Conservation (phyloP, 768 basidiomycete genomes). For the Boletus coccyginus region DNA sequence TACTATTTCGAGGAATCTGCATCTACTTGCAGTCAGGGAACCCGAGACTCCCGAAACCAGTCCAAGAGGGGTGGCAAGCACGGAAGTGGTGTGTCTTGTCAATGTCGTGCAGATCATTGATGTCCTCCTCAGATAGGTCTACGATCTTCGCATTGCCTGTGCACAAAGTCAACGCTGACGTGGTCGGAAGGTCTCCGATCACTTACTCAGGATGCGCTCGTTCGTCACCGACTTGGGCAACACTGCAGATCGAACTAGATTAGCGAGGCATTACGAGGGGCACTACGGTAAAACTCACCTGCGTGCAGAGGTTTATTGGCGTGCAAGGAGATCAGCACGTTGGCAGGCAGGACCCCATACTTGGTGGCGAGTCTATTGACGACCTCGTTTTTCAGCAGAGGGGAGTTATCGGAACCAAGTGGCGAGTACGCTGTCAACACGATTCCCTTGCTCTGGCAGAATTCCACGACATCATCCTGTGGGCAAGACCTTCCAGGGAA, state of each 20-base stretch:
- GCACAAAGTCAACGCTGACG: not conserved
- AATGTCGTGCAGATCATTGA: constrained; percentile 51
- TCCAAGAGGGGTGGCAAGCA: constrained; percentile 62
- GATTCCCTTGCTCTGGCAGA: constrained; percentile 63
- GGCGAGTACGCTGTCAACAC: constrained; percentile 77
- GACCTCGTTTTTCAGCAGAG: constrained; percentile 34
- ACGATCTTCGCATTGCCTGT: constrained; percentile 59
- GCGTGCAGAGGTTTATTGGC: too few species aligned
- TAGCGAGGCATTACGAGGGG: too few species aligned
- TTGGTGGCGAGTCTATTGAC: too few species aligned
- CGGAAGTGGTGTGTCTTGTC: constrained; percentile 63
- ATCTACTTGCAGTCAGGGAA: constrained; percentile 52
- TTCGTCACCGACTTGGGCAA: too few species aligned
- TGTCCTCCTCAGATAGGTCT: constrained; percentile 48
- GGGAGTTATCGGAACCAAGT: constrained; percentile 69
- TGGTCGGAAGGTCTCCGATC: not conserved
- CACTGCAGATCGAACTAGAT: too few species aligned
- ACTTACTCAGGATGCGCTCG: too few species aligned
- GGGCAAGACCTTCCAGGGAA: constrained; percentile 47
- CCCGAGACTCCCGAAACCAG: constrained; percentile 59
- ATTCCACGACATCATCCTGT: constrained; percentile 62
- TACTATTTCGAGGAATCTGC: constrained; percentile 1
- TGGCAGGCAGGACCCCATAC: too few species aligned
- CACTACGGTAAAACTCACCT: too few species aligned
- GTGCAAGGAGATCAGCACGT: too few species aligned